Base-by-base conservation (phyloP, 495 filamentous ascomycete species). In the Podospora didyma region DNA sequence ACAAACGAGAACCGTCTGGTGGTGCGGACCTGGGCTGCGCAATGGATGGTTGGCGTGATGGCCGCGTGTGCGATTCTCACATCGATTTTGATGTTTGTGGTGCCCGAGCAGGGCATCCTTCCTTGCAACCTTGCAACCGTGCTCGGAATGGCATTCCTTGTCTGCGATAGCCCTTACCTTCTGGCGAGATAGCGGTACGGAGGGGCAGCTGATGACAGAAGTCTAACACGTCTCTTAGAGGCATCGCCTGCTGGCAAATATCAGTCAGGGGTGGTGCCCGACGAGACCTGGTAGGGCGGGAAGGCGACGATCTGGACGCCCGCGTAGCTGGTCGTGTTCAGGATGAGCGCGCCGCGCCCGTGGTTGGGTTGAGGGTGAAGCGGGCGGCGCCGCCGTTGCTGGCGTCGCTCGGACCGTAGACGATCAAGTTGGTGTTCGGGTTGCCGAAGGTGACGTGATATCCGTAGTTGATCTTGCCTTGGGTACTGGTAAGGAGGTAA, bases 21-120 rank as follows among this genome's bases (percentile, higher is more conserved):
- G 20, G 46, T 59, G 14, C 50, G 42, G 11, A 28, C 24, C n/a
- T 59, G 56, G 56, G 56, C 56, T 6, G 45, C 56, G 11, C 56
- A 59, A 17, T 41, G 12, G 31, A 59, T 59, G 56, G 49, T 50
- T 9, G 56, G 50, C 2, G 10, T 59, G 19, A 11, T 46, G 7
- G 56, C 19, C 2, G 6, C 16, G 9, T 59, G 56, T 22, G 7
- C 48, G 19, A 21, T 59, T 17, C 24, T 59, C 24, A 20, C 45
- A 2, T 21, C 44, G 2, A 24, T 41, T 39, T 35, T 51, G n/a
- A 16, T 34, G 11, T 42, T 49, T 20, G 1, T 59, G 7, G 56
- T 49, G 17, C 56, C 56, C 0, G 16, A 22, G 21, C 10, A 7
- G 3, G 50, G 42, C 14, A 49, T 59, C 6, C 23, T 59, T n/a